A percentile compares a stretch with the other conserved stretches of the same genome.
Evolutionary conservation across 352 stramenopile species (phyloP).

Genomic region (Globisporangium apiculatum): DNA sequence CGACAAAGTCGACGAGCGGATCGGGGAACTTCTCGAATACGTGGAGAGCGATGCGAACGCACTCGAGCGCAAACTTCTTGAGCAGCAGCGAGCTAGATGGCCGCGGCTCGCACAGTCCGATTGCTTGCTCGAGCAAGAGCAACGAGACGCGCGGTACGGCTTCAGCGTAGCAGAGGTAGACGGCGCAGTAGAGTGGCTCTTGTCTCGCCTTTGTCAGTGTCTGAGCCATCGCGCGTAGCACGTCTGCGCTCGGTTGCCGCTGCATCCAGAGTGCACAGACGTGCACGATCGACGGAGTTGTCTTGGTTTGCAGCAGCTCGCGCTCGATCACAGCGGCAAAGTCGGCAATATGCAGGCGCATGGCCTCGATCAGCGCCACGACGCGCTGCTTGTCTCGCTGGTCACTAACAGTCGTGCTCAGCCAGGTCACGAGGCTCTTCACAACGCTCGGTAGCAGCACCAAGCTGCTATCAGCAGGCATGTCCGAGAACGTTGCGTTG

Average conservation of each 20-base stretch:
- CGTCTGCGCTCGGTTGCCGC: background rate
- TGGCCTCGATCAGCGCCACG: background rate
- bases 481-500: background rate
- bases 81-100: background rate
- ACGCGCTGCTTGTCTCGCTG: background rate
- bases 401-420: background rate
- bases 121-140: background rate
- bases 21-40: background rate
- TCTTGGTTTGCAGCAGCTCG: background rate
- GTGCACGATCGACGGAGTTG: background rate
- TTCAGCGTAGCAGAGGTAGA: background rate
- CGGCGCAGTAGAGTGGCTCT: background rate
- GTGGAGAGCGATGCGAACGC: background rate
- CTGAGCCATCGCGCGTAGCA: background rate
- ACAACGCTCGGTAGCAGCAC: background rate
- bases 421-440: background rate
- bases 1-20: background rate
- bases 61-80: conserved; percentile 2
- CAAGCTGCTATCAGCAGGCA: background rate
- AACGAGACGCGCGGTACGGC: background rate
- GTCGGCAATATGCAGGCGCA: background rate
- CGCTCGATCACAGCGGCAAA: background rate
- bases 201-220: background rate
- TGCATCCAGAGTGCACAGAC: conserved; percentile 1
- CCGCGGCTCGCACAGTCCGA: background rate